Conservation (phyloP, 306 rosid genomes). For the Quercus berberidifolia region DNA sequence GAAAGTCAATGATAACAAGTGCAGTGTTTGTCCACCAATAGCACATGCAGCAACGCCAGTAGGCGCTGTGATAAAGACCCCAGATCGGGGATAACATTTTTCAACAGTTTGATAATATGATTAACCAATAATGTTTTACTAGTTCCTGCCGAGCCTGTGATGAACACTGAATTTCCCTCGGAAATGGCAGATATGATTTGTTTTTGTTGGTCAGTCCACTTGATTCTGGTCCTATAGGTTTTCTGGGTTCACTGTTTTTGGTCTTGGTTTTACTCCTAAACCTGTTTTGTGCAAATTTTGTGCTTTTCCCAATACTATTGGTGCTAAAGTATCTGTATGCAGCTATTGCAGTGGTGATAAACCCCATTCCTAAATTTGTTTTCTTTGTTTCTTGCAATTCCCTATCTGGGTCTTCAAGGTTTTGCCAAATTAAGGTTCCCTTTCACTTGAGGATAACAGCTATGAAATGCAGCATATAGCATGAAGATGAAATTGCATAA, state of each 20-base stretch:
- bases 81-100: conserved; percentile 22
- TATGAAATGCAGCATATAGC: no score
- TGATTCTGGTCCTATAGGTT: background rate
- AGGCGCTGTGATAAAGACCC: conserved; percentile 45
- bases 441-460: background rate
- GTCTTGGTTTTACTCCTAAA: background rate
- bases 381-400: background rate
- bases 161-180: conserved; percentile 39
- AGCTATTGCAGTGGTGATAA: conserved; percentile 12
- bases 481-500: background rate
- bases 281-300: background rate
- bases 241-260: background rate
- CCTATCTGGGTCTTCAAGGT: conserved; percentile 2
- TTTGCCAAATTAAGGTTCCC: background rate
- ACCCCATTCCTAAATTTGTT: background rate
- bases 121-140: conserved; percentile 41
- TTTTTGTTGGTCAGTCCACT: conserved; percentile 50
- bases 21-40: conserved; percentile 50
- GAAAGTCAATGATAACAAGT: conserved; percentile 10
- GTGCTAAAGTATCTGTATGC: conserved; percentile 28
- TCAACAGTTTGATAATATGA: conserved; percentile 28
- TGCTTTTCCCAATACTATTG: conserved; percentile 2
- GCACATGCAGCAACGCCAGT: conserved; percentile 60
- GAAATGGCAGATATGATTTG: conserved; percentile 30
- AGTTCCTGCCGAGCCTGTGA: conserved; percentile 57